Evolutionary conservation across 495 filamentous ascomycete species (phyloP), one percentile per base, ranked within the genome.

Genomic region (Penicillium paradoxum): DNA sequence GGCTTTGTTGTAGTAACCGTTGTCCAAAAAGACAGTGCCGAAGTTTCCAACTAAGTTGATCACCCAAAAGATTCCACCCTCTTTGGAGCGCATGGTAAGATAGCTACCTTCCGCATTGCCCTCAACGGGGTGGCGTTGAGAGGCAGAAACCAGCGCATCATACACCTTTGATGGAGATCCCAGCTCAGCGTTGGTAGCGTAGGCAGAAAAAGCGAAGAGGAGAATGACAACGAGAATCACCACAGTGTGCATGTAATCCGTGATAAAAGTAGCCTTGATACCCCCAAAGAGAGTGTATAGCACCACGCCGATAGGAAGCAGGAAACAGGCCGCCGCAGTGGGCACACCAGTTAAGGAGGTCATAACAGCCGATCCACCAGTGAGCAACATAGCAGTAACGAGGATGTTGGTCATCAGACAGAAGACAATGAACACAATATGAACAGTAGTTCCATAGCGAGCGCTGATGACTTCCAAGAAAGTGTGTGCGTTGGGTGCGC

Each of bases 51-150:
- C 83, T 49, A 95, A 80, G 69, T 97, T 96, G 72, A 97, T 97
- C 45, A 97, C 83, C 76, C 95, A 96, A 79, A 97, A 97, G 52
- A 97, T 88, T 17, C 84, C 91, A 21, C 91, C 91, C 59, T 96
- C 83, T 55, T 83, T 83, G 11, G 87, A 91, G 42, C 80, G 75
- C 91, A 97, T 96, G 6, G 92, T 96, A 7, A 97, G 69, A 59
- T 96, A 96, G 60, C 84, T 89, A 25, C 92, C 92, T 6, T 82
- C 78, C 3, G 86, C 83, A 68, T 97, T 97, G 10, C 92, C 92
- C 0, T 79, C 80, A 13, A 97, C 89, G 0, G 92, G 91, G 59
- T 95, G 85, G 4, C 55, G 62, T 14, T 79, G 73, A 5, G 88
- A 80, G 17, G 90, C 91, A 49, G 81, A 73, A 1, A 86, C 78